phyloP scores from a whole-genome alignment of 345 rosid genomes.

The Adansonia digitata region DNA sequence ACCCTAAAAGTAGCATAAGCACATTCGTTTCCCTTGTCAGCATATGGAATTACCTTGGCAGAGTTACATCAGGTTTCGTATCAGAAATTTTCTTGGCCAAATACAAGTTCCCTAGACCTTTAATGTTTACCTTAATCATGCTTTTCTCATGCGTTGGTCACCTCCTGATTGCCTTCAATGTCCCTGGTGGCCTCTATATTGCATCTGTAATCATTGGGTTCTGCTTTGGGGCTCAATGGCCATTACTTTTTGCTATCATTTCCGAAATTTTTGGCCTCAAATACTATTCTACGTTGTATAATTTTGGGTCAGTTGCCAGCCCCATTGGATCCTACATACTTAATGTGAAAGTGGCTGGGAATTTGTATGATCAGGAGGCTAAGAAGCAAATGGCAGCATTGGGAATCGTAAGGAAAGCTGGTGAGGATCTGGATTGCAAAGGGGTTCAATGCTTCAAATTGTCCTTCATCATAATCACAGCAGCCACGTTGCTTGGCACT shows the following conservation, averaged over 20 bases:
- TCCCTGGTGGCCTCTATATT: constrained; percentile 7
- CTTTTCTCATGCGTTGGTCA: constrained; percentile 41
- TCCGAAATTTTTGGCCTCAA: constrained; percentile 18
- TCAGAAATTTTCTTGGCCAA: constrained; percentile 11
- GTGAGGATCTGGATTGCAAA: constrained; percentile 36
- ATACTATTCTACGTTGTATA: constrained; percentile 10
- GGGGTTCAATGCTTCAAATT: constrained; percentile 52
- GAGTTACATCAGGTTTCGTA: constrained; percentile 8
- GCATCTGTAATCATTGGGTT: constrained; percentile 16
- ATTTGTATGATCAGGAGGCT: constrained; percentile 56
- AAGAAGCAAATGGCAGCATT: constrained; percentile 34
- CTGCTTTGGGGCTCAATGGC: constrained; percentile 22
- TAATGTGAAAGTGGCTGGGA: constrained; percentile 46
- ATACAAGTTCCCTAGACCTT: constrained; percentile 14
- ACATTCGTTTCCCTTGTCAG: constrained; percentile 19
- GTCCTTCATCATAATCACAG: constrained; percentile 50
- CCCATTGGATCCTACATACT: constrained; percentile 62
- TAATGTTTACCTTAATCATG: constrained; percentile 34
- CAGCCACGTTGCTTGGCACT: constrained; percentile 44
- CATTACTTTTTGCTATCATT: constrained; percentile 8
- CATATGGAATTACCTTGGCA: constrained; percentile 17
- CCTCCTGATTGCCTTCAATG: constrained; percentile 10
- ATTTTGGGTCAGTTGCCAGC: constrained; percentile 38
- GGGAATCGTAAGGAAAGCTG: constrained; percentile 21
- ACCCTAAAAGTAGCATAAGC: constrained; percentile 37